Percentiles rank a stretch among this genome's conserved stretches.
Evolutionary conservation across 2,329 filamentous ascomycete species (phyloP).

Genomic region (Elsinoe perseae): DNA sequence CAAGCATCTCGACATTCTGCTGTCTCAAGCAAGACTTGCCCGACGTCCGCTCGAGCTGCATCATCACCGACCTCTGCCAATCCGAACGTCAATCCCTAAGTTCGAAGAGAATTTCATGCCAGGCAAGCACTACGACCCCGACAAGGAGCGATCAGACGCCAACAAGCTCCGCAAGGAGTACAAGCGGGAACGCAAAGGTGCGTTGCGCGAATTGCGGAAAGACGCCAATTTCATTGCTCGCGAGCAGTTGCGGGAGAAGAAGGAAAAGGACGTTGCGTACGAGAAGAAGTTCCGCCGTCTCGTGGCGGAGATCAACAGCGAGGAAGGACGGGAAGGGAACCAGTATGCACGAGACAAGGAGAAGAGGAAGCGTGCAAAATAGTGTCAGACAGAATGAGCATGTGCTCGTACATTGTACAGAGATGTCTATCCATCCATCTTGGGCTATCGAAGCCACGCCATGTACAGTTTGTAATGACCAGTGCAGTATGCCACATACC

Average conservation of each 20-base stretch:
- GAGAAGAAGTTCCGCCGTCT: conserved; percentile 92
- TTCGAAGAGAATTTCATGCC: conserved; percentile 96
- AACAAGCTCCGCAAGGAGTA: conserved; percentile 81
- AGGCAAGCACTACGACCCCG: conserved; percentile 92
- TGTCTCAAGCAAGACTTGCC: conserved; percentile 54
- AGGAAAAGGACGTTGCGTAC: conserved; percentile 84
- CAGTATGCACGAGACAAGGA: conserved; percentile 81
- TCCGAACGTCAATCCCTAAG: conserved; percentile 82
- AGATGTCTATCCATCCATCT: conserved; percentile 9
- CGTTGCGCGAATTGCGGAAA: conserved; percentile 87
- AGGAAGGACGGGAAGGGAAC: conserved; percentile 82
- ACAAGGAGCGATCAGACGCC: conserved; percentile 78
- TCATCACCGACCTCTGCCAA: conserved; percentile 77
- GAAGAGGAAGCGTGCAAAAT: conserved; percentile 53
- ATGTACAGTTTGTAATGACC: conserved; percentile 6
- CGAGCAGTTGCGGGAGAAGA: conserved; percentile 86
- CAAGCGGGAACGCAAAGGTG: conserved; percentile 92
- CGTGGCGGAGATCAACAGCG: conserved; percentile 88
- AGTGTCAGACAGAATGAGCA: not conserved
- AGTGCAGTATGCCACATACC: not conserved
- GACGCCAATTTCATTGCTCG: conserved; percentile 89
- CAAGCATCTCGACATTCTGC: conserved; percentile 54
- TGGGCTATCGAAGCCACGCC: not conserved
- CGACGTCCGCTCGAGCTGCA: conserved; percentile 81
- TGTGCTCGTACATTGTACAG: conserved; percentile 11